A percentile compares a stretch with the other conserved stretches of the same genome.
These are phyloP conservation scores for Buddleja alternifolia DNA, from an alignment of 257 asterid genomes.

Conservation along the genomic window DNA sequence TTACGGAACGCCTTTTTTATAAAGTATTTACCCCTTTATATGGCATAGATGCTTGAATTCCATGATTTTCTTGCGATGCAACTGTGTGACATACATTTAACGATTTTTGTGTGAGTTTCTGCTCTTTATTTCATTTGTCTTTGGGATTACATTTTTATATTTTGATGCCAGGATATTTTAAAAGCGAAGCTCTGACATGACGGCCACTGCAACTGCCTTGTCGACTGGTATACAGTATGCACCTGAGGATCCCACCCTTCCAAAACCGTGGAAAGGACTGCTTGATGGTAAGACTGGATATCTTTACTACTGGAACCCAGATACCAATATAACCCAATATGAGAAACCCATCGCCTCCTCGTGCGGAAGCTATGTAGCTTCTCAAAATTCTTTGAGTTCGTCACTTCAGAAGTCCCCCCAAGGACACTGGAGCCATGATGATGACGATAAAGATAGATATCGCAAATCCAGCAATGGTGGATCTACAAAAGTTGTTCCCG, in stretches of 20 bases:
- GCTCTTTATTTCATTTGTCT: not conserved
- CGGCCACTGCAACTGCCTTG: slow-evolving; percentile 53
- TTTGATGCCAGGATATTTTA: slow-evolving; percentile 30
- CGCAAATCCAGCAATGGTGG: slow-evolving; percentile 52
- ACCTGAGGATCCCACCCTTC: slow-evolving; percentile 95
- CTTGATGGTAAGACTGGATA: slow-evolving; percentile 88
- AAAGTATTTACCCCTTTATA: not conserved
- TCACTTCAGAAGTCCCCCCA: slow-evolving; percentile 63
- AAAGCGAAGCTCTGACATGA: slow-evolving; percentile 52
- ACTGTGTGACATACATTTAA: not conserved
- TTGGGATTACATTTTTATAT: not conserved
- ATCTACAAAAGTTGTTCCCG: slow-evolving; percentile 41
- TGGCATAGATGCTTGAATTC: not conserved
- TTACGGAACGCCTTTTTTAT: too few species aligned
- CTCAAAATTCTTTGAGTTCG: slow-evolving; percentile 61
- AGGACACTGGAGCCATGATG: slow-evolving; percentile 36
- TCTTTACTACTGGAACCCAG: slow-evolving; percentile 96
- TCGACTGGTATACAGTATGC: slow-evolving; percentile 68
- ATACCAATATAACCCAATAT: slow-evolving; percentile 88
- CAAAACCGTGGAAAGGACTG: slow-evolving; percentile 94
- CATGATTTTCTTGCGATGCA: not conserved
- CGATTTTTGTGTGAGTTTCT: not conserved
- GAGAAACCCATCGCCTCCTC: slow-evolving; percentile 70
- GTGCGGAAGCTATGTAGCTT: slow-evolving; percentile 42
- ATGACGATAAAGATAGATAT: slow-evolving; percentile 46